phyloP scores from a whole-genome alignment of 108 stramenopile genomes.

The Phaeodactylum tricornutum region DNA sequence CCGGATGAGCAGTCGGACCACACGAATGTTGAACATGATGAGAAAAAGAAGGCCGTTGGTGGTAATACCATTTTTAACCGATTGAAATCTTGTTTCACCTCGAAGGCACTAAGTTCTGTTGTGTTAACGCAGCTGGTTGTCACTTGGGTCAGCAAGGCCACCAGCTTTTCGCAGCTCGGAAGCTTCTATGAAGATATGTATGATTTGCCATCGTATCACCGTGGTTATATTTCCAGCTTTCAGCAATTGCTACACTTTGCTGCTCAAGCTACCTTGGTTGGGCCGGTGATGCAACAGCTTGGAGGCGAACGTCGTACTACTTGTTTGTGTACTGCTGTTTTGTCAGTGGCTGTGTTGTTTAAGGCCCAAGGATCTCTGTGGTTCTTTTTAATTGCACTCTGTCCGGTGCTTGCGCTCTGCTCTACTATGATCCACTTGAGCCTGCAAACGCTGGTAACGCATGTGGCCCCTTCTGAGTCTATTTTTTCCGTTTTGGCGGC shows the following conservation, averaged over 20 bases:
- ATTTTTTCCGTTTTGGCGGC: conserved; percentile 70
- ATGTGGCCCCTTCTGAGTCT: conserved; percentile 48
- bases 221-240: conserved; percentile 66
- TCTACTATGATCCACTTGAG: conserved; percentile 36
- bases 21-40: neutral
- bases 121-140: conserved; percentile 40
- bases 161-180: conserved; percentile 56
- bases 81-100: conserved; percentile 44
- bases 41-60: conserved; percentile 2
- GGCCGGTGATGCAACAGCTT: conserved; percentile 18
- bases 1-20: neutral
- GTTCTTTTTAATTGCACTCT: conserved; percentile 24
- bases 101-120: conserved; percentile 33
- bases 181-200: conserved; percentile 76
- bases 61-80: conserved; percentile 25
- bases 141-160: conserved; percentile 45
- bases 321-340: conserved; percentile 22
- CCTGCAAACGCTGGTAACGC: conserved; percentile 49
- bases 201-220: conserved; percentile 47
- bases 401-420: conserved; percentile 42
- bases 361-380: conserved; percentile 24
- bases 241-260: conserved; percentile 42
- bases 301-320: conserved; percentile 46
- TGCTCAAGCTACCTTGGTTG: conserved; percentile 42
- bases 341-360: conserved; percentile 40